phyloP scores from a whole-genome alignment of 441 rosid genomes.

The Arabidopsis lyrata region DNA sequence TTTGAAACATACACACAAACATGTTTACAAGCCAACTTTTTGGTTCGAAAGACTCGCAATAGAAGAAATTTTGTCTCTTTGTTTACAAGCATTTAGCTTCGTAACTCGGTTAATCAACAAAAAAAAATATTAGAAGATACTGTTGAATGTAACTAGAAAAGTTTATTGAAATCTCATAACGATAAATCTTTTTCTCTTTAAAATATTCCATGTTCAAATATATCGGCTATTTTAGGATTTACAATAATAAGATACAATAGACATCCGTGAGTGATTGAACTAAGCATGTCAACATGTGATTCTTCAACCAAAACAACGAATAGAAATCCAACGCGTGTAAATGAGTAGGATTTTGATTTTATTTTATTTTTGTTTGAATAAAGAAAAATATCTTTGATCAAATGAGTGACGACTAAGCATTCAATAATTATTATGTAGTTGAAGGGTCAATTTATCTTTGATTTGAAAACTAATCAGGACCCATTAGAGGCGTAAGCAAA shows the following conservation, averaged over 20 bases:
- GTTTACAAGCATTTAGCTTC: not conserved
- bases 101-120: not conserved
- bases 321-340: conserved; percentile 20
- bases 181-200: not conserved
- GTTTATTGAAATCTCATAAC: not conserved
- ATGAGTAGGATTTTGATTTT: not conserved
- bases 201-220: conserved; percentile 4
- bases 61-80: not conserved
- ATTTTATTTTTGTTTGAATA: not conserved
- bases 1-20: not conserved
- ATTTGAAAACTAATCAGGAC: conserved; percentile 24
- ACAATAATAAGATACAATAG: not conserved
- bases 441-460: conserved; percentile 39
- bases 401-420: conserved; percentile 33
- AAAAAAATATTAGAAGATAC: not conserved
- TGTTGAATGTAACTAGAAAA: not conserved
- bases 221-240: not conserved
- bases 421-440: conserved; percentile 29
- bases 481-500: conserved; percentile 32
- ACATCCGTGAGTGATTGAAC: conserved; percentile 21
- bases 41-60: not conserved
- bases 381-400: conserved; percentile 14
- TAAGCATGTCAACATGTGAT: conserved; percentile 22
- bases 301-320: conserved; percentile 21
- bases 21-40: not conserved